Evolutionary conservation across 2,329 filamentous ascomycete species (phyloP).

Genomic region (Monilinia fructicola): DNA sequence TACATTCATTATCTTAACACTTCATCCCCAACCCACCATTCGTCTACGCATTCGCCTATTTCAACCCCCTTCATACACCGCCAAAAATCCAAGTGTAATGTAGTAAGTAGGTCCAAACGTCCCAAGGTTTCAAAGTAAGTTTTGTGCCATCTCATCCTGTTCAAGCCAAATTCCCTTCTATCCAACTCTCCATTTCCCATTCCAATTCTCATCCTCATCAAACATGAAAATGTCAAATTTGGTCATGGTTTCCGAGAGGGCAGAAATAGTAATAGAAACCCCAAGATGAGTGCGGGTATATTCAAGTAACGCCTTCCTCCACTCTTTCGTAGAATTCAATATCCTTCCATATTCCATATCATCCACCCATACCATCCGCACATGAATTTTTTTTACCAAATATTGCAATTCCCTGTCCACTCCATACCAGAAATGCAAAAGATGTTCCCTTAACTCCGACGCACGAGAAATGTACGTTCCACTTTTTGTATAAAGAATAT

Average conservation of each 20-base stretch:
- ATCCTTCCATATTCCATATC: conserved; percentile 14
- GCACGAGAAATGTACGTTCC: conserved; percentile 17
- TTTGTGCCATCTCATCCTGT: conserved; percentile 17
- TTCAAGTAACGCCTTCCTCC: conserved; percentile 18
- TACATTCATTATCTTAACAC: not conserved
- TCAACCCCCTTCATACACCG: not conserved
- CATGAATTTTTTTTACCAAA: not conserved
- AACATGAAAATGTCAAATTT: not conserved
- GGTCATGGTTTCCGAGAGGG: not conserved
- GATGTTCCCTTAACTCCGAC: not conserved
- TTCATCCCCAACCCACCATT: not conserved
- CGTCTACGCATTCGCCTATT: not conserved
- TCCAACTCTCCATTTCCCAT: conserved; percentile 3
- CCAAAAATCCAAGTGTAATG: not conserved
- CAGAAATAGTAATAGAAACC: conserved; percentile 12
- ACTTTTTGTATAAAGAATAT: conserved; percentile 10
- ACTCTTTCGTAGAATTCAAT: conserved; percentile 12
- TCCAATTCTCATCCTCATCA: not conserved
- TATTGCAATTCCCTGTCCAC: conserved; percentile 7
- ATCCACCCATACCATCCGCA: conserved; percentile 4
- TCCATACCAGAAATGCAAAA: conserved; percentile 17
- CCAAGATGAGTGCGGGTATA: conserved; percentile 18
- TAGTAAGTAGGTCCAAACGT: conserved; percentile 7
- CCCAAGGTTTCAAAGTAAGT: not conserved
- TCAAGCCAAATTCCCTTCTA: not conserved